Evolutionary conservation across 179 eudicot species (phyloP).

Genomic region (Patellifolia procumbens): DNA sequence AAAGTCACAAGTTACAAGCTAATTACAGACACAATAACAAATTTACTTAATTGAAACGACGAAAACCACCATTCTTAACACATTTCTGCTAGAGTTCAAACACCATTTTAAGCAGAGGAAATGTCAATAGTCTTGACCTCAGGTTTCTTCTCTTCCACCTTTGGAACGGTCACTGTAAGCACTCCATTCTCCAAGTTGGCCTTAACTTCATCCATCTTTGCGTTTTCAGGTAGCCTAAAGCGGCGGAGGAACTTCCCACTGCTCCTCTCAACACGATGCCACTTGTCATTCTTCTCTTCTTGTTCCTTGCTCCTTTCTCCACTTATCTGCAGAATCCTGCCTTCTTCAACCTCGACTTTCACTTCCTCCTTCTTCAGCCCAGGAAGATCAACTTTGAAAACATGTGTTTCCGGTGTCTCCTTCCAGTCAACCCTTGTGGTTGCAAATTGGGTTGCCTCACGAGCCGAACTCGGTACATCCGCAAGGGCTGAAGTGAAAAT

Average conservation of each 20-base stretch:
- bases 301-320: conserved; percentile 43
- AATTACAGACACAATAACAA: neutral
- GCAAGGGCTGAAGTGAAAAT: conserved; percentile 18
- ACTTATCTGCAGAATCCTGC: conserved; percentile 40
- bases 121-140: conserved; percentile 39
- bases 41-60: neutral
- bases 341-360: conserved; percentile 43
- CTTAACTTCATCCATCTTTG: conserved; percentile 41
- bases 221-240: conserved; percentile 40
- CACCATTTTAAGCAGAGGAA: conserved; percentile 21
- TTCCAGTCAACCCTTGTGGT: conserved; percentile 39
- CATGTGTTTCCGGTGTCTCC: conserved; percentile 37
- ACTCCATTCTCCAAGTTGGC: conserved; percentile 35
- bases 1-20: neutral
- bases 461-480: conserved; percentile 30
- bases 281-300: conserved; percentile 39
- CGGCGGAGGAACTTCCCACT: conserved; percentile 41
- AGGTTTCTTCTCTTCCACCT: conserved; percentile 37
- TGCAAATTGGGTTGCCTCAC: conserved; percentile 31
- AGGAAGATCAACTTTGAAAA: conserved; percentile 40
- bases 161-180: conserved; percentile 37
- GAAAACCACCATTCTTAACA: too few species aligned
- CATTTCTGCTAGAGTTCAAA: neutral
- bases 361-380: conserved; percentile 47
- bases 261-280: conserved; percentile 44